A percentile compares a stretch with the other conserved stretches of the same genome.
These are phyloP conservation scores for Aphanoascus verrucosus DNA, from an alignment of 2,329 filamentous ascomycete species.

Conservation along the genomic window DNA sequence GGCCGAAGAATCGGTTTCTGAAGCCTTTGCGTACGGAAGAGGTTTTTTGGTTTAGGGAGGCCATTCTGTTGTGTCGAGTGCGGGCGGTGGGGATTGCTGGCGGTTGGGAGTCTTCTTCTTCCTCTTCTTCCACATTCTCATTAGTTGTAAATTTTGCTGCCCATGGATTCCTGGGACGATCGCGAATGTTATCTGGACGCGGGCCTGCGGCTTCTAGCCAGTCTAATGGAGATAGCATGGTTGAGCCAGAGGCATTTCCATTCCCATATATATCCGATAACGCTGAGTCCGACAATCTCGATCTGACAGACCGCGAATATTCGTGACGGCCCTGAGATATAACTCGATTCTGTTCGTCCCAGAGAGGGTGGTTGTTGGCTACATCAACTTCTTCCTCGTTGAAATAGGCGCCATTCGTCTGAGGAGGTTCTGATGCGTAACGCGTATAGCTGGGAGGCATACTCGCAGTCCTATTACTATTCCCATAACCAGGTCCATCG, in stretches of 20 bases:
- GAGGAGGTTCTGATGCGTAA: neutral
- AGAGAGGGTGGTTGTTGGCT: neutral
- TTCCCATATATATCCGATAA: constrained; percentile 1
- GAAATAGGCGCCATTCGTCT: constrained; percentile 12
- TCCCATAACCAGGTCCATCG: constrained; percentile 25
- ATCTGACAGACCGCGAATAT: neutral
- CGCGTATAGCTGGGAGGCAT: constrained; percentile 22
- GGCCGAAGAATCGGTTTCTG: neutral
- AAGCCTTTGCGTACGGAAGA: neutral
- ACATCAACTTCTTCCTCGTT: neutral
- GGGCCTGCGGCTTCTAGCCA: constrained; percentile 34
- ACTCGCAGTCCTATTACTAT: no score
- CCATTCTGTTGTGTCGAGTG: neutral
- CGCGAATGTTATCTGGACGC: constrained; percentile 6
- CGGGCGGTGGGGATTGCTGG: neutral
- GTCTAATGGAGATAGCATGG: constrained; percentile 32
- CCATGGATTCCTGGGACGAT: constrained; percentile 5
- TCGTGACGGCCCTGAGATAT: neutral
- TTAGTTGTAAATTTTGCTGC: constrained; percentile 17
- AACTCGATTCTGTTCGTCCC: neutral
- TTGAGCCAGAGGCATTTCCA: constrained; percentile 18
- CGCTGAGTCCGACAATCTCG: neutral
- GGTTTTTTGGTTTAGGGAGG: neutral
- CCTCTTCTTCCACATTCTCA: neutral
- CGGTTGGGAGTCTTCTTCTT: neutral